These are phyloP conservation scores for Scedosporium dehoogii DNA, from an alignment of 2,329 filamentous ascomycete genomes.

Conservation along the genomic window DNA sequence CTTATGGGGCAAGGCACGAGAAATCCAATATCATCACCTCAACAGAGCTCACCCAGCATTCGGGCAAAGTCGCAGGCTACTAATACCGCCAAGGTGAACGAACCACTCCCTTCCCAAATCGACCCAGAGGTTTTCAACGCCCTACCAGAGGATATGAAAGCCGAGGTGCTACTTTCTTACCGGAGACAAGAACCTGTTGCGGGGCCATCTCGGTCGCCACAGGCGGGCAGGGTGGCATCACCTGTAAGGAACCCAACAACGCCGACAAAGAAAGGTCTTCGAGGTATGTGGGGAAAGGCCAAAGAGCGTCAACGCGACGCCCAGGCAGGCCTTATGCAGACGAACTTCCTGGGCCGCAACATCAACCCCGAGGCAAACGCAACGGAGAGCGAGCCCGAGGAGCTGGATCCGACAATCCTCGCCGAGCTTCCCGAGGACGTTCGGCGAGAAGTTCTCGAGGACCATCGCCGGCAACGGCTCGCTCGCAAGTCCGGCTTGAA, in stretches of 20 bases:
- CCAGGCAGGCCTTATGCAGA: slow-evolving; percentile 57
- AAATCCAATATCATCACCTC: slow-evolving; percentile 11
- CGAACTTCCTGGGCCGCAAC: slow-evolving; percentile 57
- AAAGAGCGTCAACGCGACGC: slow-evolving; percentile 42
- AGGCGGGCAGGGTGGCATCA: neutral
- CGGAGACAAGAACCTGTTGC: slow-evolving; percentile 25
- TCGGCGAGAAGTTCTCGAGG: slow-evolving; percentile 64
- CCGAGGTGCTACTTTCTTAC: slow-evolving; percentile 72
- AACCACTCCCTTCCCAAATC: slow-evolving; percentile 66
- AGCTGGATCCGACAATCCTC: slow-evolving; percentile 63
- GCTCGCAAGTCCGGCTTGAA: slow-evolving; percentile 15
- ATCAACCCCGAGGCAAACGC: neutral
- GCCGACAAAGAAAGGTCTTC: slow-evolving; percentile 54
- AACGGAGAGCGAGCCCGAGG: slow-evolving; percentile 11
- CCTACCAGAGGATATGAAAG: slow-evolving; percentile 75
- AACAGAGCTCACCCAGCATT: slow-evolving; percentile 19
- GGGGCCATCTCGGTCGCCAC: slow-evolving; percentile 16
- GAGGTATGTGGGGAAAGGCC: slow-evolving; percentile 30
- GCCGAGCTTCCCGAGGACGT: slow-evolving; percentile 75
- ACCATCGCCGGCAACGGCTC: slow-evolving; percentile 45
- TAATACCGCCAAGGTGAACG: slow-evolving; percentile 19
- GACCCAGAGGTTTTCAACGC: slow-evolving; percentile 77
- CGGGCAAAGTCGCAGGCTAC: slow-evolving; percentile 20
- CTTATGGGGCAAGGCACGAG: slow-evolving; percentile 48
- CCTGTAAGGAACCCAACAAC: slow-evolving; percentile 41